A percentile compares a stretch with the other conserved stretches of the same genome.
phyloP scores from a whole-genome alignment of 2,329 filamentous ascomycete species.

The Fonsecaea erecta region DNA sequence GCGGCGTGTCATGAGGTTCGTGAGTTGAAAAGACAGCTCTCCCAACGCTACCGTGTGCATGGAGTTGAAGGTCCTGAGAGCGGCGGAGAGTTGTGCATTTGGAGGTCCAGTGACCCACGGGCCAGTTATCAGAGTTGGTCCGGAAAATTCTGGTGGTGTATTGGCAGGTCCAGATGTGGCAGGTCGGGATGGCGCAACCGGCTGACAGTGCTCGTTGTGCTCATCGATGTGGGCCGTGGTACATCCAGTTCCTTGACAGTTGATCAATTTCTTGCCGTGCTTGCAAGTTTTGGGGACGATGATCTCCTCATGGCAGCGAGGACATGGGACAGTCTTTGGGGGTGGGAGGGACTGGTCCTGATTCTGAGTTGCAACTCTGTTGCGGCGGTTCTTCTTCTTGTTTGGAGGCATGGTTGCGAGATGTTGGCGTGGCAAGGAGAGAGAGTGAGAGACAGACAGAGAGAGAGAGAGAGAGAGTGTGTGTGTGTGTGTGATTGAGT shows the following conservation, averaged over 20 bases:
- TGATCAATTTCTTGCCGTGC: constrained; percentile 29
- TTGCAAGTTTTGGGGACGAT: constrained; percentile 22
- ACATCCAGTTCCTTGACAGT: constrained; percentile 26
- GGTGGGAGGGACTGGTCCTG: background rate
- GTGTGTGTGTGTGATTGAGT: too few relatives aligned
- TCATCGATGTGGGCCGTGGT: constrained; percentile 20
- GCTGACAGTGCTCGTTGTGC: constrained; percentile 14
- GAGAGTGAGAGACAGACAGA: too few relatives aligned
- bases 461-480: too few relatives aligned
- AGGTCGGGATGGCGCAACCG: background rate
- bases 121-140: background rate
- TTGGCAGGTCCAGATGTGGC: background rate
- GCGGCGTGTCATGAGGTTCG: background rate
- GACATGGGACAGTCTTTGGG: constrained; percentile 17
- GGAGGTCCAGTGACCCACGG: background rate
- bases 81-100: background rate
- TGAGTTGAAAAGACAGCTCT: constrained; percentile 3
- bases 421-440: background rate
- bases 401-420: constrained; percentile 6
- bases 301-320: constrained; percentile 16
- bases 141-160: background rate
- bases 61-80: background rate
- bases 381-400: constrained; percentile 11
- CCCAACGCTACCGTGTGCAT: background rate
- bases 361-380: constrained; percentile 2